These are phyloP conservation scores for Candida vaughaniae DNA, from an alignment of 805 yeast species.

Conservation along the genomic window DNA sequence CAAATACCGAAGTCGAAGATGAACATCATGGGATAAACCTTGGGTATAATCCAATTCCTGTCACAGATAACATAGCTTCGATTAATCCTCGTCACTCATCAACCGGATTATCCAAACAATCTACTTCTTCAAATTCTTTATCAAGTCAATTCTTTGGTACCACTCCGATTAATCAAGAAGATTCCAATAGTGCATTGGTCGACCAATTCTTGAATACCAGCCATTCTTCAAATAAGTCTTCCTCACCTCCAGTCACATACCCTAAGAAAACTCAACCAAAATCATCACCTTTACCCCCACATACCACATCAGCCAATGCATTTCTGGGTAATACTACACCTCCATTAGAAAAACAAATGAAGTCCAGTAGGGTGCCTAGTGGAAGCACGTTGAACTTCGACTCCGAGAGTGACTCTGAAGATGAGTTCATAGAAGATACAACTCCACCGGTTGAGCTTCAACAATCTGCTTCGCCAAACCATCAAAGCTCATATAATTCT, in stretches of 20 bases:
- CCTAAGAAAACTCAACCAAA: conserved; percentile 26
- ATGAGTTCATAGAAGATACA: conserved; percentile 25
- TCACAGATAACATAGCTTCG: conserved; percentile 21
- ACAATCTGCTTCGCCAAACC: background rate
- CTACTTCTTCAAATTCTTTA: conserved; percentile 40
- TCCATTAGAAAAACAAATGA: conserved; percentile 11
- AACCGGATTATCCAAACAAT: conserved; percentile 36
- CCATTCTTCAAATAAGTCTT: background rate
- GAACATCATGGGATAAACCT: conserved; percentile 9
- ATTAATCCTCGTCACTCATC: conserved; percentile 37
- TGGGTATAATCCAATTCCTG: conserved; percentile 19
- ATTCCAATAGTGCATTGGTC: conserved; percentile 16
- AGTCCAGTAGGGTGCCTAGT: conserved; percentile 1
- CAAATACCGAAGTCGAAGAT: conserved; percentile 8
- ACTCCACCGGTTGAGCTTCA: conserved; percentile 6
- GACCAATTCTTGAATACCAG: conserved; percentile 20
- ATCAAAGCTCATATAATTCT: conserved; percentile 38
- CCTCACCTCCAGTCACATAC: conserved; percentile 1
- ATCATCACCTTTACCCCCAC: conserved; percentile 43
- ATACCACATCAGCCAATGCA: conserved; percentile 42
- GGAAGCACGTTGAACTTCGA: conserved; percentile 35
- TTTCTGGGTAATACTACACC: conserved; percentile 34
- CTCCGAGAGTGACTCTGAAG: conserved; percentile 28
- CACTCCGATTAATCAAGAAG: conserved; percentile 11
- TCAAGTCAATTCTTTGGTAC: conserved; percentile 38